These are phyloP conservation scores for Endoconidiophora laricicola DNA, from an alignment of 2,329 filamentous ascomycete genomes.

Conservation along the genomic window DNA sequence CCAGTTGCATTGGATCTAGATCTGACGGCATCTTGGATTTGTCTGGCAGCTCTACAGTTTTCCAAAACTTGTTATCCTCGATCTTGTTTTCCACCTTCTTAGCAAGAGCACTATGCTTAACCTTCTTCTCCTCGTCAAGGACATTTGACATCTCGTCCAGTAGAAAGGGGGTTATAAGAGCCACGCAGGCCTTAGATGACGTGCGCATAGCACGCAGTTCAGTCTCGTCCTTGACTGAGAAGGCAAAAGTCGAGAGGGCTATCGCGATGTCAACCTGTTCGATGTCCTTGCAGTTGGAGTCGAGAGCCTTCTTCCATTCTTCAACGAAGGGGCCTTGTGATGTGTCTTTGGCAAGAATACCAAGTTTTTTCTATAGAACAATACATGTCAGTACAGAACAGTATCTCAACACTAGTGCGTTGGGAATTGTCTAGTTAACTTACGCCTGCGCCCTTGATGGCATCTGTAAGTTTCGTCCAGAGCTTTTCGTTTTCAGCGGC, in stretches of 20 bases:
- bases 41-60: conserved; percentile 52
- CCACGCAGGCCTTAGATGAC: conserved; percentile 83
- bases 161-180: conserved; percentile 90
- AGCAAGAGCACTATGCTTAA: conserved; percentile 75
- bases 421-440: conserved; percentile 22
- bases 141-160: conserved; percentile 96
- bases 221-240: conserved; percentile 87
- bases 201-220: conserved; percentile 90
- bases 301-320: conserved; percentile 81
- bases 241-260: conserved; percentile 66
- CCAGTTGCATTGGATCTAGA: conserved; percentile 75
- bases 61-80: conserved; percentile 88
- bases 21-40: conserved; percentile 66
- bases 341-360: conserved; percentile 67
- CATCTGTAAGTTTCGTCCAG: conserved; percentile 66
- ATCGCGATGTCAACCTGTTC: conserved; percentile 76
- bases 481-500: conserved; percentile 80
- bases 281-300: conserved; percentile 63
- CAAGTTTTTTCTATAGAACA: conserved; percentile 61
- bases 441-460: conserved; percentile 76
- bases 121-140: conserved; percentile 91
- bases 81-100: conserved; percentile 82
- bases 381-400: too few relatives aligned
- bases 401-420: not conserved
- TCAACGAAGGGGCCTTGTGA: conserved; percentile 81